Evolutionary conservation across 208 protist genomes (phyloP), one percentile per base, ranked within the genome.

Genomic region (Trypanosoma vivax): DNA sequence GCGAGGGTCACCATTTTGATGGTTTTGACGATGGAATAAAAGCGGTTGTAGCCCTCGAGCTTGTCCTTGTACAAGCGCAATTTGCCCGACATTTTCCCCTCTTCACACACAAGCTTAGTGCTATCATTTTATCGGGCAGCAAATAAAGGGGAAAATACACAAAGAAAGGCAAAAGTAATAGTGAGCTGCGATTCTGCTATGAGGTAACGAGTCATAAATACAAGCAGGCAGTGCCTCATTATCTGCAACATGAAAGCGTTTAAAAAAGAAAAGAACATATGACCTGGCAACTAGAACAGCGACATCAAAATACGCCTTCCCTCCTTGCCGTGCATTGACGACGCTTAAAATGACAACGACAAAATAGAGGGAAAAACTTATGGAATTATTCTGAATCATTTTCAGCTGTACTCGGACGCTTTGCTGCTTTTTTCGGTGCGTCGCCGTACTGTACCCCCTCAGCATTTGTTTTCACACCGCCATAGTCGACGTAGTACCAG

Each of bases 401-500:
- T 59, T 83, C 67, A 2, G 52, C 62, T 21, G 50, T 61, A 19
- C 79, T 76, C 50, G 70, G 54, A 29, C 79, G 76, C 60, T 91
- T 88, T 41, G 65, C 48, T 39, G 50, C 35, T 43, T 74, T 76
- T 23, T 52, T 70, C 48, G 73, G 77, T 4, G 67, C 72, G 33
- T 83, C 62, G 40, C 76, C 83, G 50, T 94, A 89, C 48, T 80
- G 76, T 16, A 89, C 76, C 27, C 79, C 84, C 47, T 89, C 81
- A 5, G 86, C 83, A 72, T 95, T 93, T 21, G 74, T 83, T 50
- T 83, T 85, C 23, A 90, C 78, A 43, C 86, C 87, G 50, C 70
- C 77, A 65, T 93, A 96, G 65, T 98, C 92, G 16, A 92, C 77
- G 60, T 98, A 98, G 41, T 83, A 92, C 96, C 96, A 99, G 19